phyloP scores from a whole-genome alignment of 768 basidiomycete genomes.

The Kwoniella newhampshirensis region DNA sequence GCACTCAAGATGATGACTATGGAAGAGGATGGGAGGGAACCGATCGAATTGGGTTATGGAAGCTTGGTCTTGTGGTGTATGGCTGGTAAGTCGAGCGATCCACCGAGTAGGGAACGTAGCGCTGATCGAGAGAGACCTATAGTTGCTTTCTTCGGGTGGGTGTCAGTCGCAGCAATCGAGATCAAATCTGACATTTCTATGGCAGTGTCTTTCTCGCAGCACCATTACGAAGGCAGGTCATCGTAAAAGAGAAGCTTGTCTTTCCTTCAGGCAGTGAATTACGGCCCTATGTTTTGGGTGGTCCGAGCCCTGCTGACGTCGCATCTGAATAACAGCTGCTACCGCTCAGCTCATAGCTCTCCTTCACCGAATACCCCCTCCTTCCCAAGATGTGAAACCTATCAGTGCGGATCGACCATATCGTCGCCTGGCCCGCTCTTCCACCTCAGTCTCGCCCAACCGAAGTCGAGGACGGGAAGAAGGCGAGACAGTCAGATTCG shows the following conservation, averaged over 20 bases:
- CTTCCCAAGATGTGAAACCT: conserved; percentile 56
- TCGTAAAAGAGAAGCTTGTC: conserved; percentile 87
- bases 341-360: conserved; percentile 93
- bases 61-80: conserved; percentile 81
- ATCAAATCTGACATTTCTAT: not conserved
- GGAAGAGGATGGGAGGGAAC: conserved; percentile 70
- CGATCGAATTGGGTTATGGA: conserved; percentile 72
- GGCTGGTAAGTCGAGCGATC: conserved; percentile 60
- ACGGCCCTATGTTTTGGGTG: not conserved
- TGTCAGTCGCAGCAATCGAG: not conserved
- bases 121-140: conserved; percentile 56
- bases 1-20: conserved; percentile 77
- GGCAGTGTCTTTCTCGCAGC: conserved; percentile 89
- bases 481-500: not conserved
- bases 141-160: conserved; percentile 87
- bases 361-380: conserved; percentile 62
- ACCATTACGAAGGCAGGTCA: conserved; percentile 90
- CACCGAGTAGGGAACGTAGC: not conserved
- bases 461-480: conserved; percentile 36
- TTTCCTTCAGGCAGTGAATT: conserved; percentile 81
- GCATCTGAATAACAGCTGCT: conserved; percentile 58
- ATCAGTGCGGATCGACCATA: conserved; percentile 56
- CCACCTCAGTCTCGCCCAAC: conserved; percentile 29
- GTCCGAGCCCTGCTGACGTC: not conserved
- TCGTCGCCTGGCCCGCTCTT: conserved; percentile 31